Base-by-base conservation (phyloP, 257 asterid genomes). In the Solanum chmielewskii region DNA sequence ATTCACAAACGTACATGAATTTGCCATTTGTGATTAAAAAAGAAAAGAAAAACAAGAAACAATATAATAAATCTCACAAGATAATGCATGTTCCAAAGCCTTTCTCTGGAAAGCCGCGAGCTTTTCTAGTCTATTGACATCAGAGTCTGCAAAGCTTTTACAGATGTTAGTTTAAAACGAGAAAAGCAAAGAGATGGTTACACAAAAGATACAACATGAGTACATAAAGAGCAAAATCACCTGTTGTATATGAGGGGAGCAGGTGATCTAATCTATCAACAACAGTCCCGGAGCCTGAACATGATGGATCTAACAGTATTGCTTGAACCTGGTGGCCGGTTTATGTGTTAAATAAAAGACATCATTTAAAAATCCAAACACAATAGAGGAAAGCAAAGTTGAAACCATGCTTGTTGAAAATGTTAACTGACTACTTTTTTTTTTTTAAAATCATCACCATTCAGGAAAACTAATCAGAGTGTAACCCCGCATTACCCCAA, bases 271-370 rank as follows among this genome's bases (percentile, higher is more conserved):
- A 87, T 92, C 99, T 95, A 42, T 96, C 98, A 10, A 92, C 87
- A 88, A 92, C 95, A 23, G 98, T 97, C 78, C 99, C 99, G 44
- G 99, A 97, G 75, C 99, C 99, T 86, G 99, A 97, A 91, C 99
- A 97, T 6, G 99, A 97, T 44, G 99, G 99, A 92, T 97, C 99
- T 86, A 97, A 89, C 31, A 97, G 98, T 89, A 97, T 95, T 59
- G 98, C 99, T 35, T 93, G 94, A 60, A 95, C 95, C 99, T 96
- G 92, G 45, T 16, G 85, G n/a, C 44, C n/a, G 31, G 29, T 29
- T 47, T 9, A 27, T 49, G 85, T 29, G 66, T 78, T 42, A 83
- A 33, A 56, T 56, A 89, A 49, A 66, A 16, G 52, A 23, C 27
- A 14, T 27, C 64, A 23, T 41, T 37, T 74, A 64, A 45, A 44